Evolutionary conservation across 371 early-diverging fungal genomes (phyloP), one percentile per base, ranked within the genome.

Genomic region (Fennellomyces sp.): DNA sequence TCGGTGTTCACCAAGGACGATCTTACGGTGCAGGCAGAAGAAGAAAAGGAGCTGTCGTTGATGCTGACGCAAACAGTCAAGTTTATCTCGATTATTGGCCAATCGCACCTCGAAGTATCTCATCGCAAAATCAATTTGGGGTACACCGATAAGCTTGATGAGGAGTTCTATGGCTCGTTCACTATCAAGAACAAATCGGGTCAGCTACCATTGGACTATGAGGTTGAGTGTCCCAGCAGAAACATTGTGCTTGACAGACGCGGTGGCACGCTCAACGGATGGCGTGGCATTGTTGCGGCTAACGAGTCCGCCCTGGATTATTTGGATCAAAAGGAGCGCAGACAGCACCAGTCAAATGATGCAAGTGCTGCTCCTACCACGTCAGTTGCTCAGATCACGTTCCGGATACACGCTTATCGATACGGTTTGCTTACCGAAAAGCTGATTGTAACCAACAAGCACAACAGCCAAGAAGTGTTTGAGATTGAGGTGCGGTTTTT

Each of bases 61-160:
- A 74, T 86, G 58, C 60, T 76, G 11, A 86, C 88, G 3, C 94
- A 94, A 61, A 90, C 89, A 0, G 84, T 93, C 38, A 90, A 88
- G 60, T 94, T 94, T 58, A 85, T 80, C 3, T 88, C 95, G 0
- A 73, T 90, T 29, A 92, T 94, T 62, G 95, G 95, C 0, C 88
- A 88, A 38, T 93, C 94, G 1, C 75, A 87, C 56, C 67, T 94
- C 12, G 69, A 81, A n/a, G 81, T 93, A 0, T 91, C 91, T 5
- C 76, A 85, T 31, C 75, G 65, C 5, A 56, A 83, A 0, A 77
- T 88, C 58, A 81, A 84, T 38, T 62, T 88, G 19, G 86, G 88
- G 0, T 83, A 82, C 52, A 85, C 88, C 7, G 77, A 80, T 23
- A 58, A 76, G 23, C 63, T 81, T 15, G 75, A 78, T 25, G 74